Conservation (phyloP, 352 stramenopile genomes). For the Globisporangium okanoganense region DNA sequence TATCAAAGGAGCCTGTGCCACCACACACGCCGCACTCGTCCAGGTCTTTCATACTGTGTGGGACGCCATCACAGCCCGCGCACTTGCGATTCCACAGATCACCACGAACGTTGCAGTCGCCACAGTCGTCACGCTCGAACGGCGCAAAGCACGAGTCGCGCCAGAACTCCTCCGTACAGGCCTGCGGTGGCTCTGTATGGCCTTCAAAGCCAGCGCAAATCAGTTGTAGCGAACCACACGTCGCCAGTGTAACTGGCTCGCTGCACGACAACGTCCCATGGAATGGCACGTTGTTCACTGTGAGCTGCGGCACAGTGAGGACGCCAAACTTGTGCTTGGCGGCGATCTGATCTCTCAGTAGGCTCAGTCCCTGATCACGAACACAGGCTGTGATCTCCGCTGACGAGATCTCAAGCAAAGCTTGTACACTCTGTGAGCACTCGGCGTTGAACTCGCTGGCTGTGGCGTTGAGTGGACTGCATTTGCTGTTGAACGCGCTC, state of each 20-base stretch:
- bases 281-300: constrained; percentile 24
- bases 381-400: neutral
- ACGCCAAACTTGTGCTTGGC: constrained; percentile 19
- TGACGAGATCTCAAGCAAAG: neutral
- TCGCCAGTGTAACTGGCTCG: constrained; percentile 1
- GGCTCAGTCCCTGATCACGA: neutral
- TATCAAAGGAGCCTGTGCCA: constrained; percentile 25
- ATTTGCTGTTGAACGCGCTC: constrained; percentile 16
- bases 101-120: constrained; percentile 13
- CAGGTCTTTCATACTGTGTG: constrained; percentile 19
- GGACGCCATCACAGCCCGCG: constrained; percentile 23
- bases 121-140: constrained; percentile 23
- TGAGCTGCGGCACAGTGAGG: constrained; percentile 22
- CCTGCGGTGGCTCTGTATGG: neutral
- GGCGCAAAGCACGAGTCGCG: constrained; percentile 12
- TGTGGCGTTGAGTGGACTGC: constrained; percentile 15
- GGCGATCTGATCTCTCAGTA: constrained; percentile 12
- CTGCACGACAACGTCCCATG: constrained; percentile 6
- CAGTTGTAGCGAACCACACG: neutral
- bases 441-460: constrained; percentile 8
- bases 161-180: constrained; percentile 24
- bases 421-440: neutral
- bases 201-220: constrained; percentile 1
- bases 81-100: constrained; percentile 24
- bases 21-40: constrained; percentile 31